Evolutionary conservation across 768 basidiomycete genomes (phyloP).

Genomic region (Lactarius pseudohatsudake): DNA sequence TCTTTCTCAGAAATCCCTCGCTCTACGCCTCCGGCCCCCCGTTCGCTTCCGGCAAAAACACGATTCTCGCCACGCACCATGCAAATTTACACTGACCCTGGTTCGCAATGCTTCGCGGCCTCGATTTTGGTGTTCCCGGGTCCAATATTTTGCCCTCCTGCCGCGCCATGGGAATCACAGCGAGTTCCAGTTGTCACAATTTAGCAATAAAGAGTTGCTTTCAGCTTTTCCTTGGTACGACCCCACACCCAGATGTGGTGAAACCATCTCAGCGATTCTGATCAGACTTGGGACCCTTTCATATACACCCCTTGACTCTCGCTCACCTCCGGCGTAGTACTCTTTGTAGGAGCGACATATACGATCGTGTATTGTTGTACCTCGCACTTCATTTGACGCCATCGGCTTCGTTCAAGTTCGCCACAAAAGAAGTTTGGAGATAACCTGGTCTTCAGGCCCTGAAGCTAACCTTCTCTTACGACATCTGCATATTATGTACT

Average conservation of each 20-base stretch:
- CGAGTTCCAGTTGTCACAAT: conserved; percentile 23
- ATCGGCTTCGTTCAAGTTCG: conserved; percentile 6
- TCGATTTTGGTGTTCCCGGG: conserved; percentile 25
- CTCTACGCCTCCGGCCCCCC: conserved; percentile 11
- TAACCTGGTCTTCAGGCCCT: conserved; percentile 14
- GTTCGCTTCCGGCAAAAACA: conserved; percentile 25
- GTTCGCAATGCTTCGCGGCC: conserved; percentile 28
- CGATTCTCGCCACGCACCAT: conserved; percentile 21
- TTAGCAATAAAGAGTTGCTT: conserved; percentile 19
- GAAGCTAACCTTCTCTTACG: conserved; percentile 20
- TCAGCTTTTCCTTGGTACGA: conserved; percentile 11
- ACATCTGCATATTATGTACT: conserved; percentile 49
- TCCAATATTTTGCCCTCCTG: conserved; percentile 28
- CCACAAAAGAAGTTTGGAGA: conserved; percentile 17
- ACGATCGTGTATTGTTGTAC: conserved; percentile 10
- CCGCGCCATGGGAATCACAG: conserved; percentile 21
- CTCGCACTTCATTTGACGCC: conserved; percentile 13
- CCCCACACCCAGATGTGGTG: conserved; percentile 24
- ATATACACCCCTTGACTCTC: conserved; percentile 14
- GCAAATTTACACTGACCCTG: conserved; percentile 23
- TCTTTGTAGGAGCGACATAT: conserved; percentile 21
- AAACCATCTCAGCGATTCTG: conserved; percentile 20
- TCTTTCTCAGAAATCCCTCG: conserved; percentile 14
- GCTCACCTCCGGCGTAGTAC: conserved; percentile 14
- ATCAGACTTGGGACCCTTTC: conserved; percentile 24